Conservation (phyloP, 306 rosid genomes). For the Senna siamea region DNA sequence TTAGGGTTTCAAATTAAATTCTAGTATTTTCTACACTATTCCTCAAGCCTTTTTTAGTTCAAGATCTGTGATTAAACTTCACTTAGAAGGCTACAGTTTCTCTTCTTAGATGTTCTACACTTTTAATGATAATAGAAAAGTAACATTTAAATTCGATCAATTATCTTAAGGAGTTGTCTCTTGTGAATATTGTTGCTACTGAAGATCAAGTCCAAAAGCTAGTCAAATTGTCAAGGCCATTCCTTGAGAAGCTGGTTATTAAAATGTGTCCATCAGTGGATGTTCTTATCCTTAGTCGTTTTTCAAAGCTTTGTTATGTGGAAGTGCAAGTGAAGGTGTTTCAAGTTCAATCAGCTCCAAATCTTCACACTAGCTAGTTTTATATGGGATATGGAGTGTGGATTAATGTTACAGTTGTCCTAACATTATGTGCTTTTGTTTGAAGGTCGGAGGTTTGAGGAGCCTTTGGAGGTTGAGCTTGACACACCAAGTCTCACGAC, state of each 20-base stretch:
- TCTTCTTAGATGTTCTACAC: too few species aligned
- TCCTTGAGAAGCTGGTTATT: not conserved
- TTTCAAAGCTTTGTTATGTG: not conserved
- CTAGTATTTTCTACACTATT: not conserved
- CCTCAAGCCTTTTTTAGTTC: not conserved
- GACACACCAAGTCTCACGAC: not conserved
- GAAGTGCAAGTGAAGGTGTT: not conserved
- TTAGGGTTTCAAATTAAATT: not conserved
- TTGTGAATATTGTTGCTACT: not conserved
- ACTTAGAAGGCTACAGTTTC: not conserved
- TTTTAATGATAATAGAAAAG: too few species aligned
- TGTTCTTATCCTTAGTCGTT: not conserved
- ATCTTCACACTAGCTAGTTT: not conserved
- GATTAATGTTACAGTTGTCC: too few species aligned
- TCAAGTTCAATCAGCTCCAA: not conserved
- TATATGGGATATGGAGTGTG: not conserved
- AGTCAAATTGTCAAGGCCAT: not conserved
- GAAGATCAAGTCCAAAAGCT: conserved; percentile 5
- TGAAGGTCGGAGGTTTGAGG: not conserved
- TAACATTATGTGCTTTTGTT: not conserved
- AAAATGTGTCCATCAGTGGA: not conserved
- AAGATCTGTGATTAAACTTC: not conserved
- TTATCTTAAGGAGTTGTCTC: not conserved
- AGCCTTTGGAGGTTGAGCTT: conserved; percentile 9
- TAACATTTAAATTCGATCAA: not conserved